Base-by-base conservation (phyloP, 768 basidiomycete genomes). In the Mycena rosella region DNA sequence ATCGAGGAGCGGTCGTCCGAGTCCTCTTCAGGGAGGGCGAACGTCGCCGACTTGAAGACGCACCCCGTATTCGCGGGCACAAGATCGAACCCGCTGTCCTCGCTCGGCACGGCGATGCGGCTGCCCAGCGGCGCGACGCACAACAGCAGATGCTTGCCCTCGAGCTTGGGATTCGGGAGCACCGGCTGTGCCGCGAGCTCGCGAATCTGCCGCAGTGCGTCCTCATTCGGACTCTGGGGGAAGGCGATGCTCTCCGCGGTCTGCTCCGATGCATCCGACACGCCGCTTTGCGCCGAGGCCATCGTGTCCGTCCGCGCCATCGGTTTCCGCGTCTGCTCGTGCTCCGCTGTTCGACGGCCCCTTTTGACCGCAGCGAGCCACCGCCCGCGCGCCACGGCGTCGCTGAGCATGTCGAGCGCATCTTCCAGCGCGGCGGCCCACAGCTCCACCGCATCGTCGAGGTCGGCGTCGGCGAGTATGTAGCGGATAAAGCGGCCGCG, bases 371-470 rank as follows among this genome's bases (percentile, higher is more conserved):
- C 34, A 36, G 34, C 34, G 29, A 88, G 75, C 88, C 88, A 89
- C 13, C 81, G 80, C 2, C 82, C 84, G 1, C 78, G 67, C 27
- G 61, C 70, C 10, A 89, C 71, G 65, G 78, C 77, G 13, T 73
- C 73, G 1, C 85, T 81, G 0, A 91, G 74, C 45, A 82, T 83
- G 65, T 85, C 84, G 38, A 90, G 73, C 2, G 78, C 86, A 26
- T 79, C 79, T 73, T 88, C 85, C 13, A 90, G 70, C 5, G 77
- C 80, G 45, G 69, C 72, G 1, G 78, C 78, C 87, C 88, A 89
- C 2, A 73, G 75, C 22, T 85, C 83, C 20, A 80, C 76, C 51
- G 79, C 70, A n/a, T 72, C 74, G 10, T 75, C 68, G 38, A 78
- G 76, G 17, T 76, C 73, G 9, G 79, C 69, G 61, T 86, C 84